Conservation (phyloP, 768 basidiomycete genomes). For the Pseudohyphozyma bogoriensis region DNA sequence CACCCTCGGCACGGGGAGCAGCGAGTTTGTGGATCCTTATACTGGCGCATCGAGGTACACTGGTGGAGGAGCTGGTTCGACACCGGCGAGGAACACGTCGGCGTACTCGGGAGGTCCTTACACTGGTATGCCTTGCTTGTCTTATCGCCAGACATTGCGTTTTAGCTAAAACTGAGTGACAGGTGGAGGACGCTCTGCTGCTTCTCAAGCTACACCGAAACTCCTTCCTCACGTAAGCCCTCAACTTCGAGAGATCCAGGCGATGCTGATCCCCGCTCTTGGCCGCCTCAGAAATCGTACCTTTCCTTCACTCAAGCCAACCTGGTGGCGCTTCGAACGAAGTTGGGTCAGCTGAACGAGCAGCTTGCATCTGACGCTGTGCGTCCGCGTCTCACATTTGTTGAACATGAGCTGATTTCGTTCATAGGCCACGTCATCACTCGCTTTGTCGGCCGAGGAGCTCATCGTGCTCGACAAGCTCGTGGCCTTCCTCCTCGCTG, state of each 20-base stretch:
- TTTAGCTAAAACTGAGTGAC: background rate
- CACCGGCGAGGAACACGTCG: background rate
- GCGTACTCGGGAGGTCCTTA: constrained; percentile 21
- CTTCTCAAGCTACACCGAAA: background rate
- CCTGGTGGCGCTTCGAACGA: constrained; percentile 65
- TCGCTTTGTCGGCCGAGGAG: constrained; percentile 32
- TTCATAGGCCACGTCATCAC: constrained; percentile 13
- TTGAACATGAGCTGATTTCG: background rate
- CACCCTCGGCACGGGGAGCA: constrained; percentile 46
- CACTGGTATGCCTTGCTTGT: constrained; percentile 7
- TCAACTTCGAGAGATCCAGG: no score
- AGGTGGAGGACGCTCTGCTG: constrained; percentile 20
- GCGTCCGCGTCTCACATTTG: constrained; percentile 35
- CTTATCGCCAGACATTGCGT: background rate
- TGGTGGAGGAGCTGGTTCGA: background rate
- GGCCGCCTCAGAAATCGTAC: constrained; percentile 30
- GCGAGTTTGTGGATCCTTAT: constrained; percentile 71
- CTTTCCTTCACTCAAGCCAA: constrained; percentile 79
- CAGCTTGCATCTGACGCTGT: constrained; percentile 60
- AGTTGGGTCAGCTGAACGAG: constrained; percentile 52
- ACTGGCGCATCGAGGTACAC: constrained; percentile 51
- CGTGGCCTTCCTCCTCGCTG: constrained; percentile 19
- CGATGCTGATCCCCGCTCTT: background rate
- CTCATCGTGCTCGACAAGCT: constrained; percentile 25
- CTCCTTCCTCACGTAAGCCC: constrained; percentile 23